Evolutionary conservation across 2,329 filamentous ascomycete genomes (phyloP), one percentile per base, ranked within the genome.

Genomic region (Cadophora gregata): DNA sequence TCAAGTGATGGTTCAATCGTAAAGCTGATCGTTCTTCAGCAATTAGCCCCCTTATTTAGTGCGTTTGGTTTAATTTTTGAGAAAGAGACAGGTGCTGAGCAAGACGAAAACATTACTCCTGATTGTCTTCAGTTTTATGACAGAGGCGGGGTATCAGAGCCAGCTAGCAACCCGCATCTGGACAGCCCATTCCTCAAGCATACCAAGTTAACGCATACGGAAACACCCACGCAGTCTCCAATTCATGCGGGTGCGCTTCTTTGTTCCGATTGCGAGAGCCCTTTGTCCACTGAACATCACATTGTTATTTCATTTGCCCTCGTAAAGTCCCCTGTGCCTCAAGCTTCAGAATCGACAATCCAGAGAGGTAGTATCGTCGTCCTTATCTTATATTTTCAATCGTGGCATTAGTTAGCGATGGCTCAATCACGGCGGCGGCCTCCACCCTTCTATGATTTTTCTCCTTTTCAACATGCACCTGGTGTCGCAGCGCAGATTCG

Each of bases 401-500:
- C 36, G 10, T 38, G 8, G 50, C 27, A 1, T 42, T 10, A 56
- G 21, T 25, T 55, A 31, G 27, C 31, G 12, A 64, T 62, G 47
- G 14, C 45, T 29, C 33, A 50, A 53, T 38, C 24, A 8, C 21
- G 21, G 14, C 21, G 21, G 9, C 55, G 33, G 1, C 55, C 55
- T 27, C 21, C 53, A 9, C 25, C 59, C 36, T 24, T 45, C 27
- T 71, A 67, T 59, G 66, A 74, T 47, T 69, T 73, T 36, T 59
- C 67, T 0, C 64, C 71, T 21, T 70, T 73, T 31, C 64, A 72
- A 9, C 55, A 21, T 8, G 65, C 71, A 4, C 63, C 67, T 2
- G 68, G 69, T 8, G 64, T 73, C 4, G 47, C 33, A 19, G 42
- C 48, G 6, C 24, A 48, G n/a, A 38, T 48, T 0, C 19, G 29